phyloP scores from a whole-genome alignment of 2,329 filamentous ascomycete genomes.

The Sporothrix brunneoviolacea region DNA sequence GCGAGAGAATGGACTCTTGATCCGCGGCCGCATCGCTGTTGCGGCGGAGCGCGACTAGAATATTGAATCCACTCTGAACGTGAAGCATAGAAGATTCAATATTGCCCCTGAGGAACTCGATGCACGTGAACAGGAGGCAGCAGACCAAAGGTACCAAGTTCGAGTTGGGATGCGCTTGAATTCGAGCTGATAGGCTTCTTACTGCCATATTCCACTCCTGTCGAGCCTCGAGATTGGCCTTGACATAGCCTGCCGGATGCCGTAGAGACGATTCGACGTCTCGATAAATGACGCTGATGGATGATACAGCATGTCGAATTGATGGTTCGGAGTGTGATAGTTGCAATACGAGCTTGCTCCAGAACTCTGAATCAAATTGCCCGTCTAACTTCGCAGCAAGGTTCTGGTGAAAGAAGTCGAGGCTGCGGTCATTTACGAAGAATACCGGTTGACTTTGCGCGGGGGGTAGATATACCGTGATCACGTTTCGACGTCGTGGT shows the following conservation, averaged over 20 bases:
- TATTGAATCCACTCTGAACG: not conserved
- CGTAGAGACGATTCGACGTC: not conserved
- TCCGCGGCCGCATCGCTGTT: too few species aligned
- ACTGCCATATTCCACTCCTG: not conserved
- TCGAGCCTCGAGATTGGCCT: not conserved
- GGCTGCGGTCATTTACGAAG: not conserved
- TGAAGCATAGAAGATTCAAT: not conserved
- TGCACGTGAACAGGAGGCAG: not conserved
- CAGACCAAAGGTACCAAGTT: conserved; percentile 1
- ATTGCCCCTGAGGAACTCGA: not conserved
- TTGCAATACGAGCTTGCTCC: not conserved
- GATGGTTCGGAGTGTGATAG: not conserved
- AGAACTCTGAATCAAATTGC: not conserved
- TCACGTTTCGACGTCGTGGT: not conserved
- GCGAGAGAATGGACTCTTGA: too few species aligned
- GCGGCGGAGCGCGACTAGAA: not conserved
- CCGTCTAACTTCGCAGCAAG: not conserved
- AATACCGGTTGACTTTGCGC: not conserved
- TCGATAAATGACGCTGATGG: not conserved
- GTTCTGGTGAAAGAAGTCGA: conserved; percentile 4
- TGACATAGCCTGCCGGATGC: not conserved
- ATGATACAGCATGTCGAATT: not conserved
- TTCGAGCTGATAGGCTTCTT: not conserved
- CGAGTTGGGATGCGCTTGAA: not conserved
- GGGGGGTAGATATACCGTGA: not conserved